phyloP scores from a whole-genome alignment of 1,284 basidiomycete species.

The Microbotryum saponariae region DNA sequence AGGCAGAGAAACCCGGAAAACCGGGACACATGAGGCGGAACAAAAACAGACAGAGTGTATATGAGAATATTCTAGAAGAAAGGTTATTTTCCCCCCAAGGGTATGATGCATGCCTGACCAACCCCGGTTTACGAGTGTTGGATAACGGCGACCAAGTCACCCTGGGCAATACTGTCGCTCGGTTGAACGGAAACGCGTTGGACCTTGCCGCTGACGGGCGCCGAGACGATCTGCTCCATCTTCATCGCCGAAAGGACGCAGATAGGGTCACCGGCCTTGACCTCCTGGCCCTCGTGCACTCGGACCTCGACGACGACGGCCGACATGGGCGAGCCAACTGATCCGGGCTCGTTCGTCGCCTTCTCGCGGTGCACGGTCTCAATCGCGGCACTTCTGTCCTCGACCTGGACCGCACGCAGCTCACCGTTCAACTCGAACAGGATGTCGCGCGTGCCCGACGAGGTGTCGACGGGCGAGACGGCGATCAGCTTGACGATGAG shows the following conservation, averaged over 20 bases:
- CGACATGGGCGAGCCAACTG: constrained; percentile 63
- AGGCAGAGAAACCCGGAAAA: no score
- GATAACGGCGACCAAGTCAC: constrained; percentile 78
- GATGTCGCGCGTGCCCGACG: constrained; percentile 85
- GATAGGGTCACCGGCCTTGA: constrained; percentile 89
- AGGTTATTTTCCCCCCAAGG: no score
- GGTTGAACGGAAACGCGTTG: constrained; percentile 74
- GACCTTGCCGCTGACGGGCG: constrained; percentile 89
- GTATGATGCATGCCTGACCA: no score
- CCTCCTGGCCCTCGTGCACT: constrained; percentile 91
- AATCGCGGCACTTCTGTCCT: constrained; percentile 92
- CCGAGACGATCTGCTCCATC: constrained; percentile 95
- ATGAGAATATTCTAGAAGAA: no score
- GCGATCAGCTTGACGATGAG: constrained; percentile 95
- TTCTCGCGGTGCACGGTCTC: constrained; percentile 90
- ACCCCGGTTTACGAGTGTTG: constrained; percentile 46
- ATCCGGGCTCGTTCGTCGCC: constrained; percentile 85
- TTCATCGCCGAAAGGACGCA: constrained; percentile 83
- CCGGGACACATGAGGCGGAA: no score
- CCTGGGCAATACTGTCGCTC: constrained; percentile 84
- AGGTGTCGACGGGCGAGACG: constrained; percentile 83
- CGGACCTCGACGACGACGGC: constrained; percentile 97
- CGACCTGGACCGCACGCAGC: constrained; percentile 84
- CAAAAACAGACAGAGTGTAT: no score
- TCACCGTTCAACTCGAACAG: constrained; percentile 96